These are phyloP conservation scores for Malus domestica DNA, from an alignment of 306 rosid genomes.

Conservation along the genomic window DNA sequence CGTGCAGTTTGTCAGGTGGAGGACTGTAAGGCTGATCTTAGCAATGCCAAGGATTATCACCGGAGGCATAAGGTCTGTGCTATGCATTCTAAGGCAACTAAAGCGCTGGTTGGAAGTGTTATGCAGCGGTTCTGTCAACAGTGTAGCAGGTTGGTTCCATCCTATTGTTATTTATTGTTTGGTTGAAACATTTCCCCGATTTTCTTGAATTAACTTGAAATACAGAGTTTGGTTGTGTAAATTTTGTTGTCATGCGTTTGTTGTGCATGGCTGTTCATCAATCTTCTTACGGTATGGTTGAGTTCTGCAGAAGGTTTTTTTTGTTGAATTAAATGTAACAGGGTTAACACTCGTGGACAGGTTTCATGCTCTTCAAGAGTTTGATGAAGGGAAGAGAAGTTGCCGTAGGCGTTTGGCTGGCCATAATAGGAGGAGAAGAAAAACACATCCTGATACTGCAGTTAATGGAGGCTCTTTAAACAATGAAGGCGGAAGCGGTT, in stretches of 20 bases:
- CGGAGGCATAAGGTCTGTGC: slow-evolving; percentile 74
- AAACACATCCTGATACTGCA: slow-evolving; percentile 56
- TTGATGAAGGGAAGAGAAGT: slow-evolving; percentile 93
- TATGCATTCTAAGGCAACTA: slow-evolving; percentile 63
- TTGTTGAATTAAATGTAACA: slow-evolving; percentile 18
- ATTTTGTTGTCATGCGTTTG: neutral
- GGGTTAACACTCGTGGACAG: slow-evolving; percentile 39
- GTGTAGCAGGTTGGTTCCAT: slow-evolving; percentile 63
- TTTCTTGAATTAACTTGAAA: neutral
- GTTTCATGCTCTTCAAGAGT: slow-evolving; percentile 86
- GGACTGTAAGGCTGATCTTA: slow-evolving; percentile 71
- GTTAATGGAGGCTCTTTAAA: slow-evolving; percentile 49
- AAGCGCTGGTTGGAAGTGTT: slow-evolving; percentile 59
- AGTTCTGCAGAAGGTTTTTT: slow-evolving; percentile 14
- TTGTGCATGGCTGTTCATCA: neutral
- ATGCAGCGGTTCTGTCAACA: slow-evolving; percentile 94
- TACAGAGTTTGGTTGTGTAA: neutral
- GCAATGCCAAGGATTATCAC: slow-evolving; percentile 69
- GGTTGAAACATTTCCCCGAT: slow-evolving; percentile 1
- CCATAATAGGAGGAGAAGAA: slow-evolving; percentile 80
- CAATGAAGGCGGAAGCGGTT: slow-evolving; percentile 60
- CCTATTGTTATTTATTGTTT: slow-evolving; percentile 11
- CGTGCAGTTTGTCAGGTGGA: slow-evolving; percentile 78
- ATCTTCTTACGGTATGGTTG: neutral
- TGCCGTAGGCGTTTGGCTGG: slow-evolving; percentile 92